Evolutionary conservation across 768 basidiomycete genomes (phyloP), one percentile per base, ranked within the genome.

Genomic region (Suillus tomentosus): DNA sequence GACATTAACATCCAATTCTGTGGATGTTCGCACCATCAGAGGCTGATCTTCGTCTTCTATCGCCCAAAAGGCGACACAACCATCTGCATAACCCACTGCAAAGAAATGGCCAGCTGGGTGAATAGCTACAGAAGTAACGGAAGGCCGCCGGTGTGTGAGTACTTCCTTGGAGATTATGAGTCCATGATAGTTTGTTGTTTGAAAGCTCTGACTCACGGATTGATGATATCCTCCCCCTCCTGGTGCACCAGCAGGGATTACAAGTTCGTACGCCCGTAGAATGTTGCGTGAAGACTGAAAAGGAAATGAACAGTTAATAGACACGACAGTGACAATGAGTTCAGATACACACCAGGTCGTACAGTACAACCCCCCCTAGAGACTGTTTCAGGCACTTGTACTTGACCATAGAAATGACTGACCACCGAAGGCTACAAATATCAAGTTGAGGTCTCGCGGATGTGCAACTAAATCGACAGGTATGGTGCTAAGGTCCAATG

Each of bases 61-160:
- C 0, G 91, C 87, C 89, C 93, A 95, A 72, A 95, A 92, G 5
- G 89, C 85, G 39, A 96, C 82, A 59, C 85, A 88, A 9, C 95
- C 94, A 73, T 96, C 95, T 19, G 85, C 80, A 71, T 95, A 84
- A 0, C 95, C 94, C 14, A 86, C 88, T 24, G 85, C 91, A 65
- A 96, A 89, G 65, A 93, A 81, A 64, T 93, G 87, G 1, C 80
- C 90, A 42, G 88, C 79, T 6, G 93, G 92, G 72, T 95, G 87
- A 66, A 94, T 80, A 4, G 89, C 80, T 5, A 95, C 66, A 36
- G 86, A 84, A 0, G 90, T 93, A 8, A 91, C 90, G n/a, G 81
- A 77, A 1, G 88, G 85, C 47, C 84, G 80, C 0, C 94, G 84
- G 73, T 89, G 89, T 0, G 80, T 85, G 55, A 94, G 81, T n/a